Base-by-base conservation (phyloP, 495 filamentous ascomycete species). In the Penicillium dipodomyicola region DNA sequence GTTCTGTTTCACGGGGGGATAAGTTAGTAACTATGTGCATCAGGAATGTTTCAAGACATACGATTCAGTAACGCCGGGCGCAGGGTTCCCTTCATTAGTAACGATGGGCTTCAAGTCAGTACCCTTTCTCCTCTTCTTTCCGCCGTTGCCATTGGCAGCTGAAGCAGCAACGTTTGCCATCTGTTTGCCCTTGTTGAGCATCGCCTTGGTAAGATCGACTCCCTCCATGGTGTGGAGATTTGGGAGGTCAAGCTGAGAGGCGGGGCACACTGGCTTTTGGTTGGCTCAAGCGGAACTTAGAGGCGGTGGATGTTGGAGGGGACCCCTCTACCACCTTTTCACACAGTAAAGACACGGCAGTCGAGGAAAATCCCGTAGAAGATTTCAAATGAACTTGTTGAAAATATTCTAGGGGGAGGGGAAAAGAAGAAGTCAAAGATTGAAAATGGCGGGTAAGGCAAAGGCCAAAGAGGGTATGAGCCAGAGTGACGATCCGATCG, bases 71-170 rank as follows among this genome's bases (percentile, higher is more conserved):
- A 68, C 66, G 50, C 67, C 67, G 67, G 72, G 64, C 52, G 70
- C 67, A 60, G 71, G 70, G 55, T 74, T 71, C 55, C 78, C 78
- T 60, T 95, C 90, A 45, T 84, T 92, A 20, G 90, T 95, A 75
- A 93, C 89, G 77, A 95, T 95, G 60, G 90, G 90, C 75, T 93
- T 95, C 65, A 93, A 69, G 54, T 90, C 89, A 58, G 89, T 83
- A 48, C 83, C 88, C 78, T 91, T 92, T 82, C 88, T 90, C 77
- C 89, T 85, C 80, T 92, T 92, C 80, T 92, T 93, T 57, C 74
- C 73, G 54, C 71, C 77, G 65, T 85, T 89, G 73, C 81, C 83
- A 77, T 86, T 86, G 65, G 83, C 78, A 68, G 80, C 74, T 59
- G 81, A 77, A 54, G 82, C 74, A 60, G 82, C 75, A 54, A 80